Base-by-base conservation (phyloP, 2,329 filamentous ascomycete species). In the Microascus cirrosus region DNA sequence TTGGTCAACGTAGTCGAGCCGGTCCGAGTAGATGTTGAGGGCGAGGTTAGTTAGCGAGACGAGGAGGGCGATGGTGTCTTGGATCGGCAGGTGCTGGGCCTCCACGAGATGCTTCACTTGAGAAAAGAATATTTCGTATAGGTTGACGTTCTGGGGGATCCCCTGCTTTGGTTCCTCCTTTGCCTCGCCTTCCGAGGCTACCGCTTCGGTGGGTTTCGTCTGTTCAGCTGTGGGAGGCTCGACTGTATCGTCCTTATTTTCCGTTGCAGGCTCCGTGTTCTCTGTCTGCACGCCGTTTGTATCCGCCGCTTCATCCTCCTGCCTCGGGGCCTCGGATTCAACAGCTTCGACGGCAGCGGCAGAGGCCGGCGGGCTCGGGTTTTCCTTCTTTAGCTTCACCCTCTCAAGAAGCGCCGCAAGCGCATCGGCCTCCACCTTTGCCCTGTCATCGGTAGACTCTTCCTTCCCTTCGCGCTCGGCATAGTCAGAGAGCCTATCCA, bases 101-200 rank as follows among this genome's bases (percentile, higher is more conserved):
- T 91, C 93, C 61, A 97, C 92, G 56, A 99, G 77, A 66, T 93
- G 92, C 68, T 95, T 88, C 61, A 97, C 94, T 71, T 97, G 94
- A 56, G 91, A 87, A 67, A 97, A 95, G 78, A 97, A 99, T 60
- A 97, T 90, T 72, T 97, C 92, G 70, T 97, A 97, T 25, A 99
- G 82, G 72, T 90, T 93, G 59, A 96, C 85, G 65, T 90, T 86
- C 56, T 85, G 80, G 1, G 87, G 86, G 63, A 90, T 89, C 22
- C 82, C 76, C 13, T 62, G 54, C 54, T 63, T 60, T 24, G 64
- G 62, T 7, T 62, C 32, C 24, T 65, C 66, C 3, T 63, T 61
- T 11, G 72, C 71, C 4, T 74, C 69, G 28, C 74, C 76, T 55
- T 83, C 78, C 48, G 75, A 74, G 1, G 74, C 74, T 0, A 77